phyloP scores from a whole-genome alignment of 805 yeast genomes.

The Saccharomycopsis fibuligera region DNA sequence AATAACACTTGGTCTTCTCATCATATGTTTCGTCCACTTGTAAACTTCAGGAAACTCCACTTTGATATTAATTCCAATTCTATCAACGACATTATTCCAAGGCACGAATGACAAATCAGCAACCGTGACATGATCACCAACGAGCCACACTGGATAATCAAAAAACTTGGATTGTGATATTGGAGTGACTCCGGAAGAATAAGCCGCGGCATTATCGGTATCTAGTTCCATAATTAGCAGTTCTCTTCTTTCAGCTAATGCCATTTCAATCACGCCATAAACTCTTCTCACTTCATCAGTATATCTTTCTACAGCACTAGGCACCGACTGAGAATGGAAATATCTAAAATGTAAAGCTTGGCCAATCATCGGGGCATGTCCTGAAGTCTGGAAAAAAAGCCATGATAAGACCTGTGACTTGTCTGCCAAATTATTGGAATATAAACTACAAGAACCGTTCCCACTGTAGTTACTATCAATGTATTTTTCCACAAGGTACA shows the following conservation, averaged over 20 bases:
- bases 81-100: constrained; percentile 93
- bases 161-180: constrained; percentile 77
- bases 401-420: constrained; percentile 82
- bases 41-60: constrained; percentile 91
- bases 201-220: constrained; percentile 79
- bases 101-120: constrained; percentile 93
- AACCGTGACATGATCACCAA: constrained; percentile 74
- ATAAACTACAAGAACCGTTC: constrained; percentile 58
- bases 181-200: constrained; percentile 84
- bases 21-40: constrained; percentile 93
- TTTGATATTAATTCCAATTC: constrained; percentile 83
- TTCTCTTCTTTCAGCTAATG: constrained; percentile 87
- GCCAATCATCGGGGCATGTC: constrained; percentile 98
- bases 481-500: constrained; percentile 70
- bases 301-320: constrained; percentile 85
- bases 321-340: constrained; percentile 80
- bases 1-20: constrained; percentile 88
- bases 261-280: constrained; percentile 92
- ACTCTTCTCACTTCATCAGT: constrained; percentile 90
- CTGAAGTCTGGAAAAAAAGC: constrained; percentile 93
- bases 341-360: constrained; percentile 92
- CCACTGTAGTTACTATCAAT: constrained; percentile 47
- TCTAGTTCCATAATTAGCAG: constrained; percentile 85
- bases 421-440: constrained; percentile 72
- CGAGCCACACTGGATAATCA: constrained; percentile 93